phyloP scores from a whole-genome alignment of 2,329 filamentous ascomycete species.

The Tolypocladium capitatum region DNA sequence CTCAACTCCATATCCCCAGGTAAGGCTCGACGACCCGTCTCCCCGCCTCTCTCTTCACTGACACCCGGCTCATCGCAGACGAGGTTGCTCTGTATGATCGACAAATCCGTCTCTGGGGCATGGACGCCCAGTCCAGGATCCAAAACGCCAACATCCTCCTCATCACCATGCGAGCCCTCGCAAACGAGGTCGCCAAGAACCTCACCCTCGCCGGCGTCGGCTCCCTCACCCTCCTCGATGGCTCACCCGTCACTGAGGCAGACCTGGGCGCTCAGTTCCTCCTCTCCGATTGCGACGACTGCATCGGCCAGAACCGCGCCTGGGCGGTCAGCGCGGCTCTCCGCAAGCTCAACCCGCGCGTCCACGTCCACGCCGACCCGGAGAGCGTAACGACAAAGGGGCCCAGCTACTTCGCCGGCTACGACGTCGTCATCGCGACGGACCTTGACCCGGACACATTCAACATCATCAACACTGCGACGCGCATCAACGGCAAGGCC shows the following conservation, averaged over 20 bases:
- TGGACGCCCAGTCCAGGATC: conserved; percentile 87
- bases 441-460: conserved; percentile 67
- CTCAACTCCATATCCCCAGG: conserved; percentile 20
- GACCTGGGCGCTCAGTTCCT: conserved; percentile 81
- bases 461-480: conserved; percentile 72
- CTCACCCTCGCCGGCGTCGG: conserved; percentile 87
- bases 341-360: conserved; percentile 78
- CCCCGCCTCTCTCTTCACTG: not conserved
- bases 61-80: conserved; percentile 35
- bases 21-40: conserved; percentile 7
- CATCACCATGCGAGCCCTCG: conserved; percentile 74
- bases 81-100: conserved; percentile 96
- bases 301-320: conserved; percentile 73
- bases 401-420: conserved; percentile 62
- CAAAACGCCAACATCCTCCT: conserved; percentile 82
- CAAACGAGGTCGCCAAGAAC: conserved; percentile 94
- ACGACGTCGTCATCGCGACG: conserved; percentile 80
- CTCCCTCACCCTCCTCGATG: conserved; percentile 78
- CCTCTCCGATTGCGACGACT: conserved; percentile 46
- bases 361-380: conserved; percentile 59
- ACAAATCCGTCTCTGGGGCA: conserved; percentile 94
- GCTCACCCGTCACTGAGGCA: conserved; percentile 58
- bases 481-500: conserved; percentile 60
- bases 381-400: conserved; percentile 53
- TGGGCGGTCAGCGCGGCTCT: conserved; percentile 66